Evolutionary conservation across 2,329 filamentous ascomycete genomes (phyloP).

Genomic region (Alternaria gaisen): DNA sequence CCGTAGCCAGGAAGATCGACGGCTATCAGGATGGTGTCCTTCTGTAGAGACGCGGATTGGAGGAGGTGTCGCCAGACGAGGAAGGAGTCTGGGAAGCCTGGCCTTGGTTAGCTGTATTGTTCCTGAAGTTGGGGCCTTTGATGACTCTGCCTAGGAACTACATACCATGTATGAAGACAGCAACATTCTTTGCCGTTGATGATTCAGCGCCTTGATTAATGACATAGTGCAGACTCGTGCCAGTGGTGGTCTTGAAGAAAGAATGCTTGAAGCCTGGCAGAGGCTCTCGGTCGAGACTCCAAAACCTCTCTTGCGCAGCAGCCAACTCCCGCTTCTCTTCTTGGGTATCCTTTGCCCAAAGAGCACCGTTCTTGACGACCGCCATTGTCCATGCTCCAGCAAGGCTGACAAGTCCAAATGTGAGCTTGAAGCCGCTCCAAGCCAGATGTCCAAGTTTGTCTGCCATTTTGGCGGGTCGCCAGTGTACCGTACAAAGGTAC

Average conservation of each 20-base stretch:
- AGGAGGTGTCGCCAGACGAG: constrained; percentile 63
- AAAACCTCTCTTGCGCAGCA: constrained; percentile 62
- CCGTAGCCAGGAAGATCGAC: constrained; percentile 68
- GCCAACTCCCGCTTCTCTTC: constrained; percentile 33
- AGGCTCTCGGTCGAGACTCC: constrained; percentile 61
- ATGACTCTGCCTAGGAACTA: not conserved
- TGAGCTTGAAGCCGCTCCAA: constrained; percentile 40
- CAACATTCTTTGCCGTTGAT: constrained; percentile 49
- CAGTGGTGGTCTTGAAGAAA: constrained; percentile 60
- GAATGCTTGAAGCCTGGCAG: constrained; percentile 59
- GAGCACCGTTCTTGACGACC: constrained; percentile 36
- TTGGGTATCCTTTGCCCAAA: constrained; percentile 37
- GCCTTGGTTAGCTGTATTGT: not conserved
- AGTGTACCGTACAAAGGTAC: not conserved
- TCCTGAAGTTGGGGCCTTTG: not conserved
- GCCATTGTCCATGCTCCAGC: constrained; percentile 31
- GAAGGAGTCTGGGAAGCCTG: constrained; percentile 66
- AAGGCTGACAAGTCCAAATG: constrained; percentile 44
- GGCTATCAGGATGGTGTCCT: constrained; percentile 59
- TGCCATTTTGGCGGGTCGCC: constrained; percentile 6
- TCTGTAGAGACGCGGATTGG: constrained; percentile 48
- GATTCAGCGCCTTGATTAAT: constrained; percentile 42
- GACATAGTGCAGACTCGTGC: constrained; percentile 65
- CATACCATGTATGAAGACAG: constrained; percentile 64
- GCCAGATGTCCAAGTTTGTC: constrained; percentile 28